These are phyloP conservation scores for Ogataea haglerorum DNA, from an alignment of 805 yeast genomes.

Conservation along the genomic window DNA sequence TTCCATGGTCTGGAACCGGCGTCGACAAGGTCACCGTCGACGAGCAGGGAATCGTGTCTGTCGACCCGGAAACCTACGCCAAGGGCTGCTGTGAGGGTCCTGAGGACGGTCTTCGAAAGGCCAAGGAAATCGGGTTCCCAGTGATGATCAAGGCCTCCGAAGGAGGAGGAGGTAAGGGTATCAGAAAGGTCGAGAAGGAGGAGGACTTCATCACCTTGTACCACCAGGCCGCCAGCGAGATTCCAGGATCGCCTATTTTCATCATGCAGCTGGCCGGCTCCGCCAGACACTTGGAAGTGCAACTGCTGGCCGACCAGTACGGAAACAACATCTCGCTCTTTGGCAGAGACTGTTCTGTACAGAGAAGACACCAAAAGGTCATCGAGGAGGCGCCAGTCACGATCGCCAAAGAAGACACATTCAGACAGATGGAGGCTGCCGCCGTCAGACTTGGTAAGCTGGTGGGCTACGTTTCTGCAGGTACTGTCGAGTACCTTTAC, in stretches of 20 bases:
- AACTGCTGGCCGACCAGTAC: slow-evolving; percentile 94
- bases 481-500: slow-evolving; percentile 97
- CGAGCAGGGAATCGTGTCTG: slow-evolving; percentile 79
- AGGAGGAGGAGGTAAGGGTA: slow-evolving; percentile 99
- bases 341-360: slow-evolving; percentile 99
- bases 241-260: slow-evolving; percentile 98
- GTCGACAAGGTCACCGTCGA: slow-evolving; percentile 79
- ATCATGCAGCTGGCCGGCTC: slow-evolving; percentile 96
- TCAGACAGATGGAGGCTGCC: slow-evolving; percentile 90
- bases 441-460: slow-evolving; percentile 95
- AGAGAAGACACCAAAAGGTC: slow-evolving; percentile 98
- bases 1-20: slow-evolving; percentile 99
- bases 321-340: slow-evolving; percentile 96
- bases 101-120: slow-evolving; percentile 85
- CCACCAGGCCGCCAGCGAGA: slow-evolving; percentile 94
- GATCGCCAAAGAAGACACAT: slow-evolving; percentile 81
- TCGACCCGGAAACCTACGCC: slow-evolving; percentile 75
- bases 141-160: slow-evolving; percentile 99
- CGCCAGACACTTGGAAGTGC: slow-evolving; percentile 98
- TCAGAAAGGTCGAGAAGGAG: slow-evolving; percentile 88
- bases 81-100: slow-evolving; percentile 86
- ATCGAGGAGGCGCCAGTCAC: slow-evolving; percentile 99
- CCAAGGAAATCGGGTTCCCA: slow-evolving; percentile 90
- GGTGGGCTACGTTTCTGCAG: slow-evolving; percentile 98
- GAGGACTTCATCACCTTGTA: slow-evolving; percentile 73